Evolutionary conservation across 768 basidiomycete species (phyloP).

Genomic region (Lentinula edodes): DNA sequence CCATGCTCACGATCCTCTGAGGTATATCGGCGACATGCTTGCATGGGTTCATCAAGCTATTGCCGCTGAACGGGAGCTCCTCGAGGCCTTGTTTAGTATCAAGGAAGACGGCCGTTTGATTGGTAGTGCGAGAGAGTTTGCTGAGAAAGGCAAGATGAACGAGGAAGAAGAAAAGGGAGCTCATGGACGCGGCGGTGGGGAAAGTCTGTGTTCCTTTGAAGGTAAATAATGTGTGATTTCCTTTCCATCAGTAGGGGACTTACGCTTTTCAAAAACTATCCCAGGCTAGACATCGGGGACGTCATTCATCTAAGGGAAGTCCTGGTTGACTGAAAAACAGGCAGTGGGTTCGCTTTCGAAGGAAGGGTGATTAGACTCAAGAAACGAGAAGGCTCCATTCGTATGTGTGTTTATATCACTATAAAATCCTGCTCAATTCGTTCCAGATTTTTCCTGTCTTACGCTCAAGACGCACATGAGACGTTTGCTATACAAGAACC

Average conservation of each 20-base stretch:
- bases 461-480: slow-evolving; percentile 36
- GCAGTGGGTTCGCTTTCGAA: slow-evolving; percentile 38
- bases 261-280: slow-evolving; percentile 23
- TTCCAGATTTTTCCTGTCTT: slow-evolving; percentile 33
- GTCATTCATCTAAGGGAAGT: slow-evolving; percentile 40
- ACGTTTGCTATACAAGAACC: slow-evolving; percentile 21
- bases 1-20: slow-evolving; percentile 94
- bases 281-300: slow-evolving; percentile 39
- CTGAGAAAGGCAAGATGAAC: slow-evolving; percentile 31
- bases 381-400: slow-evolving; percentile 41
- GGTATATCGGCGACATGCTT: slow-evolving; percentile 97
- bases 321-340: slow-evolving; percentile 20
- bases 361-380: slow-evolving; percentile 35
- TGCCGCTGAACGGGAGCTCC: slow-evolving; percentile 90
- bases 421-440: not conserved
- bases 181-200: slow-evolving; percentile 78
- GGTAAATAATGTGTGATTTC: slow-evolving; percentile 34
- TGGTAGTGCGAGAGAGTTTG: slow-evolving; percentile 56
- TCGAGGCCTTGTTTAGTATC: slow-evolving; percentile 81
- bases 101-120: slow-evolving; percentile 68
- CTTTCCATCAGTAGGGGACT: not conserved
- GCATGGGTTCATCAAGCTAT: slow-evolving; percentile 98
- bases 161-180: slow-evolving; percentile 68
- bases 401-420: slow-evolving; percentile 21
- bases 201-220: slow-evolving; percentile 87